These are phyloP conservation scores for Eucalyptus viminalis DNA, from an alignment of 345 rosid genomes.

Conservation along the genomic window DNA sequence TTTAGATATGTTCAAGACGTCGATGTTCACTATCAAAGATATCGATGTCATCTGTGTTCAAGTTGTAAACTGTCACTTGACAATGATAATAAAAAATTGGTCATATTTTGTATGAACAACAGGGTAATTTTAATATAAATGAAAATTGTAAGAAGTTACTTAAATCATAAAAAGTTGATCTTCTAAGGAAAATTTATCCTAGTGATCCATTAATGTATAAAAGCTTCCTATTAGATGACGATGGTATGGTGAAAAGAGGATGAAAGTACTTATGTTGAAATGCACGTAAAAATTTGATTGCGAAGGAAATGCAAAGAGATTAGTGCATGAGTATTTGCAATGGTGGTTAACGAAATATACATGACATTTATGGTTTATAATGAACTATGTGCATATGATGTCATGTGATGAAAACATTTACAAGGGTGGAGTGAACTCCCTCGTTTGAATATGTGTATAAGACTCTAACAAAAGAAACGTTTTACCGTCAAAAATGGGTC, in stretches of 20 bases:
- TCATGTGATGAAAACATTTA: neutral
- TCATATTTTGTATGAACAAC: no score
- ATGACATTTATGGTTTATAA: neutral
- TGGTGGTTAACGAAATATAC: neutral
- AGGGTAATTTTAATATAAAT: no score
- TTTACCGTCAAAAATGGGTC: neutral
- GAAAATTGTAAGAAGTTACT: no score
- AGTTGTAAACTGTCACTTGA: no score
- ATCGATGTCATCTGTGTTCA: no score
- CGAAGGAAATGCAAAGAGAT: neutral
- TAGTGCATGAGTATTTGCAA: neutral
- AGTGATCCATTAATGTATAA: neutral
- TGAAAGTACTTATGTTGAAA: neutral
- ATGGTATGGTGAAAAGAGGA: neutral
- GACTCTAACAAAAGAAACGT: no score
- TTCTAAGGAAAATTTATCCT: no score
- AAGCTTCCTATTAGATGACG: neutral
- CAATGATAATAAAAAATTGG: no score
- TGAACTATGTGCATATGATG: neutral
- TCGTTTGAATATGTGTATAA: neutral
- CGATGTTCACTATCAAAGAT: no score
- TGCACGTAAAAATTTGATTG: neutral
- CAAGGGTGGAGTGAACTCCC: rapidly evolving
- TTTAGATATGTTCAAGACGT: no score
- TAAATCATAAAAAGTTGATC: no score